Evolutionary conservation across 1,139 yeast species (phyloP), one percentile per base, ranked within the genome.

Genomic region (Geotrichum histeridarum): DNA sequence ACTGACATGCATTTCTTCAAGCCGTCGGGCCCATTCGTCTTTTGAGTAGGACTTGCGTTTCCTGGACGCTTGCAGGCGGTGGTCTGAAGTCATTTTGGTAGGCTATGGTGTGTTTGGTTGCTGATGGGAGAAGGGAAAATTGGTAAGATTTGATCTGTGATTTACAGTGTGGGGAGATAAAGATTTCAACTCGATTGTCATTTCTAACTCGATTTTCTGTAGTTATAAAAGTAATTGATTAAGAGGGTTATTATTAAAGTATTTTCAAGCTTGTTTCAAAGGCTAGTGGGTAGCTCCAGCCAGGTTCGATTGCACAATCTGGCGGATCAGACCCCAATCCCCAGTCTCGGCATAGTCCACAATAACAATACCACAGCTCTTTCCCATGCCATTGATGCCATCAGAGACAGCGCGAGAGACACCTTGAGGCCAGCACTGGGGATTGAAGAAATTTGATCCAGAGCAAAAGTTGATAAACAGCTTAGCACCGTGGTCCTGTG

Each of bases 401-500:
- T 77, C 73, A 48, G 72, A 65, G 27, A 71, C 65, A 35, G 81
- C 82, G 55, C 75, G 70, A 36, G 90, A 81, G 57, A 85, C 80
- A 61, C 78, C 77, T 58, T 79, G 76, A 1, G 94, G 94, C 95
- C 94, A 86, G 67, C 89, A 84, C 54, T 74, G 77, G 52, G 77
- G 81, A 69, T 84, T 82, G 68, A 82, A 83, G 68, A 85, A 83
- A 69, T 84, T 84, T 46, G 91, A 78, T 31, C 86, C 94, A 1
- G 90, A 80, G 57, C 89, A 82, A 67, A 84, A 86, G 71, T 86
- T 86, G 61, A 86, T 70, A 64, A 81, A 85, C 61, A 86, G 72
- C 70, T 84, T 84, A 15, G 64, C 58, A 14, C 57, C 54, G 53
- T 79, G 76, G 61, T 79, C 79, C 17, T 42, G 37, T 39, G 68